phyloP scores from a whole-genome alignment of 1,284 basidiomycete species.

The Kwoniella shivajii region DNA sequence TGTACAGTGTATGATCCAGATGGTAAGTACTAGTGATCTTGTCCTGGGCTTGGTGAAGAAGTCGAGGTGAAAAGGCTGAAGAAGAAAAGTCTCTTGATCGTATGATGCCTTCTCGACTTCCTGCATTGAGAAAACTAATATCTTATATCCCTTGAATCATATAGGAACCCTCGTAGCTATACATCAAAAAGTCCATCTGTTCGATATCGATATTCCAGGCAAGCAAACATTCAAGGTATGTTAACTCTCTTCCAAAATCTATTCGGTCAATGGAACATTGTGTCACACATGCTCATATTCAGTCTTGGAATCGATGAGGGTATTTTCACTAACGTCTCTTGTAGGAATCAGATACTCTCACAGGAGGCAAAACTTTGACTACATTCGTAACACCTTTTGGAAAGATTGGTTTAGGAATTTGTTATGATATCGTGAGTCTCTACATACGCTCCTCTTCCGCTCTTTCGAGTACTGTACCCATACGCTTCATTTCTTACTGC shows the following conservation, averaged over 20 bases:
- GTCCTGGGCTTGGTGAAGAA: too few species aligned
- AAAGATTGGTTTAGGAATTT: slow-evolving; percentile 56
- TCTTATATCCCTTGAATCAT: too few species aligned
- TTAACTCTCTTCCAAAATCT: not conserved
- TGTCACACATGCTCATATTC: too few species aligned
- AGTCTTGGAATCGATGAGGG: not conserved
- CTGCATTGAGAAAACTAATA: too few species aligned
- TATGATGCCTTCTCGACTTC: too few species aligned
- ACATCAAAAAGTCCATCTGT: slow-evolving; percentile 94
- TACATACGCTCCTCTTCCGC: not conserved
- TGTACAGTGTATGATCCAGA: slow-evolving; percentile 85
- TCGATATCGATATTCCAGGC: slow-evolving; percentile 97
- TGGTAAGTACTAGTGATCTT: slow-evolving; percentile 64
- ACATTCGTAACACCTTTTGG: slow-evolving; percentile 78
- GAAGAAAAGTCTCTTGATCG: too few species aligned
- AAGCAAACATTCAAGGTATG: slow-evolving; percentile 91
- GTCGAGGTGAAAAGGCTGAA: too few species aligned
- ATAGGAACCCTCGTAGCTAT: slow-evolving; percentile 80
- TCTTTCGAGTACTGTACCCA: too few species aligned
- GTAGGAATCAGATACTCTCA: slow-evolving; percentile 91
- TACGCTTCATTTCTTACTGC: too few species aligned
- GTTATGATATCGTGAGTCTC: slow-evolving; percentile 57
- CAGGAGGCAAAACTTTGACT: slow-evolving; percentile 73
- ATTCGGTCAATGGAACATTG: not conserved
- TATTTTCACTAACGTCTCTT: too few species aligned